Base-by-base conservation (phyloP, 495 filamentous ascomycete species). In the Acidomyces sp. region DNA sequence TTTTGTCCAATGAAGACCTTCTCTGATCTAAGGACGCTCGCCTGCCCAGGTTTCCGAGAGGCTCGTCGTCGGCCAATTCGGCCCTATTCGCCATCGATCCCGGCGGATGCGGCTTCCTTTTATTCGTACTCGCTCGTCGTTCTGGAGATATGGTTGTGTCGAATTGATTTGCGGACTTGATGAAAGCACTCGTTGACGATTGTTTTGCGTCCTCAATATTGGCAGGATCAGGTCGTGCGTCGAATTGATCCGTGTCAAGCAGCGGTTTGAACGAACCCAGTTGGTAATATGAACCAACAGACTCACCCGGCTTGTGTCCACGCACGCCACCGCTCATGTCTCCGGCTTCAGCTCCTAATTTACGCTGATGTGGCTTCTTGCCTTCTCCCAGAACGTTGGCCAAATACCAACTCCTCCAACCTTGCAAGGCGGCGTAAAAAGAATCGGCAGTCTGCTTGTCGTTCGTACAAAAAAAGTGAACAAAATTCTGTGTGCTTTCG, bases 371-470 rank as follows among this genome's bases (percentile, higher is more conserved):
- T 34, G 66, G 60, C 24, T 60, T 60, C 34, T 62, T 55, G 7
- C 57, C 68, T 38, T 70, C 69, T 27, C 70, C 78, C 61, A 75
- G 66, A 44, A 67, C 65, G 50, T 79, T 74, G 21, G 83, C 75
- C 16, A 94, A 54, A 55, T 93, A 90, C 85, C 86, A 85, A 58
- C 82, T 87, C 41, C 90, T 67, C 88, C 85, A 95, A 31, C 64
- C 62, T 45, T 90, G 82, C 2, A 92, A 68, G 3, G 69, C 65
- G 22, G 66, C 61, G 54, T 82, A 78, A 65, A 83, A 94, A 20
- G 66, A 61, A 17, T 69, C 65, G 1, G 80, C 82, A 4, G 80
- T 56, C 1, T 64, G 51, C 11, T 67, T 64, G 46, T 93, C 82
- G 13, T 81, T 82, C 6, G 78, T 85, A 29, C 74, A 74, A 61